Percentiles rank a stretch among this genome's conserved stretches.
Evolutionary conservation across 768 basidiomycete species (phyloP).

Genomic region (Tylopilus subfusipes): DNA sequence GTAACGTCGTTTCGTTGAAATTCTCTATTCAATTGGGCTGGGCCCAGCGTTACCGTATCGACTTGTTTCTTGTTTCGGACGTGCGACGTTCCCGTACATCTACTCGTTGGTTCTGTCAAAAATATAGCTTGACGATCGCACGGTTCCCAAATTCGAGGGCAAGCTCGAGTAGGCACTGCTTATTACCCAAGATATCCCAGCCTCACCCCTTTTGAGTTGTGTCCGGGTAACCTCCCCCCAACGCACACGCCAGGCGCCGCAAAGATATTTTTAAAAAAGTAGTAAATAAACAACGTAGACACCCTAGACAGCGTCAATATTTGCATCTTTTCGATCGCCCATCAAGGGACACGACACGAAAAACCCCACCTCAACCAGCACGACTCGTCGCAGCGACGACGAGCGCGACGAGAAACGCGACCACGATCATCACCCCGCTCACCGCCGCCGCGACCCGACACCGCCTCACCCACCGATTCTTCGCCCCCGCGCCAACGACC

Average conservation of each 20-base stretch:
- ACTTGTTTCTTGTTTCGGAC: no score
- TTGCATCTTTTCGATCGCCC: neutral
- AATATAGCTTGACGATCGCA: no score
- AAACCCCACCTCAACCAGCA: neutral
- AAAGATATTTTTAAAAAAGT: neutral
- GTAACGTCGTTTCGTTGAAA: no score
- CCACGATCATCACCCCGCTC: conserved; percentile 48
- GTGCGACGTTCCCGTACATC: no score
- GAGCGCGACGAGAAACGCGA: conserved; percentile 51
- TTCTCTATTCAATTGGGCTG: no score
- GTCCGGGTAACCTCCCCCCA: no score
- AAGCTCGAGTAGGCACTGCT: no score
- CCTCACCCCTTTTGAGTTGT: no score
- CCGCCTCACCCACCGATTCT: conserved; percentile 39
- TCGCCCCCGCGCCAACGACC: conserved; percentile 6
- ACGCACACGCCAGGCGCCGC: neutral
- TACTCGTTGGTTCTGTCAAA: no score
- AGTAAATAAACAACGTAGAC: neutral
- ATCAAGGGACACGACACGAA: neutral
- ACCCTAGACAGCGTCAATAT: neutral
- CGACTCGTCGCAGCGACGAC: conserved; percentile 28
- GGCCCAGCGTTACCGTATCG: no score
- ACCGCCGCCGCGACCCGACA: conserved; percentile 60
- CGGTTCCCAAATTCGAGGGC: no score
- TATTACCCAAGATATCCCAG: no score